phyloP scores from a whole-genome alignment of 148 eudicot genomes.

The Polygonum aviculare region DNA sequence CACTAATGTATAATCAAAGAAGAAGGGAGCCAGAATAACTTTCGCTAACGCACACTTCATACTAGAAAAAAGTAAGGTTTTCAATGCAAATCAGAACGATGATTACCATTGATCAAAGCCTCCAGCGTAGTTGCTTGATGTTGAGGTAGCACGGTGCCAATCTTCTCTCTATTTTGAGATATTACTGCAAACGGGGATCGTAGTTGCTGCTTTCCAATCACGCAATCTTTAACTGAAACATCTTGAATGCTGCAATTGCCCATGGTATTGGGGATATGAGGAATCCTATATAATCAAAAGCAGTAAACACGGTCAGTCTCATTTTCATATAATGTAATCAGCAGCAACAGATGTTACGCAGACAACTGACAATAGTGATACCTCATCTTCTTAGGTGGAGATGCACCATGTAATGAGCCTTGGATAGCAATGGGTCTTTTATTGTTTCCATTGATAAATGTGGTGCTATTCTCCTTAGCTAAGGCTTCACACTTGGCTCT shows the following conservation, averaged over 20 bases:
- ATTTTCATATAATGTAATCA: neutral
- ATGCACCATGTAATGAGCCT: constrained; percentile 27
- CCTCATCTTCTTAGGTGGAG: constrained; percentile 61
- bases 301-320: neutral
- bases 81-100: constrained; percentile 14
- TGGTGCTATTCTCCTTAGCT: constrained; percentile 55
- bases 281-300: constrained; percentile 31
- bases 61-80: neutral
- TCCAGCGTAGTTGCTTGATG: constrained; percentile 18
- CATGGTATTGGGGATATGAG: constrained; percentile 31
- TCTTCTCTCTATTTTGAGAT: constrained; percentile 37
- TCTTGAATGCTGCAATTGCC: constrained; percentile 25
- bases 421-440: constrained; percentile 49
- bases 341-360: neutral
- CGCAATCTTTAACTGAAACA: constrained; percentile 19
- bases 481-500: constrained; percentile 73
- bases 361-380: constrained; percentile 15
- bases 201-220: constrained; percentile 24
- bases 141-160: constrained; percentile 4
- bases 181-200: constrained; percentile 66
- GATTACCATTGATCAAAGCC: constrained; percentile 41
- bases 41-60: neutral
- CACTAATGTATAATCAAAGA: neutral
- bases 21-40: neutral
- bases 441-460: constrained; percentile 50